These are phyloP conservation scores for Elaeis guineensis DNA, from an alignment of 176 grass and related monocot species.

Conservation along the genomic window DNA sequence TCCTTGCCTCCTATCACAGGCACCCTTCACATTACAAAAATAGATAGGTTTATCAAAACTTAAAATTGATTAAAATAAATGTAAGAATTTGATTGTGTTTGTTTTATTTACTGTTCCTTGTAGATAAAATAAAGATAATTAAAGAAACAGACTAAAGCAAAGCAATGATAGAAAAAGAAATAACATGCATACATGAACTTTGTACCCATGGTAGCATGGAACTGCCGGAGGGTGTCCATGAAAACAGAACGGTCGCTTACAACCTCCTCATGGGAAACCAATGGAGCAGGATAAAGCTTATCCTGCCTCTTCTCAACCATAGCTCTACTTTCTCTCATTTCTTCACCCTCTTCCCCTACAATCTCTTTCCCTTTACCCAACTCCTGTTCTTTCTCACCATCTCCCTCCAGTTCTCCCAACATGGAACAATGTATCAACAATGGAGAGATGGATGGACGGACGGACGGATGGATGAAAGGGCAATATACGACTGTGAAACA, in stretches of 20 bases:
- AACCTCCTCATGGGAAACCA: constrained; percentile 29
- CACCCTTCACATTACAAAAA: constrained; percentile 14
- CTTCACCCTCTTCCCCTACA: not conserved
- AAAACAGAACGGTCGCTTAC: constrained; percentile 24
- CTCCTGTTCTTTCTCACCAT: too few species aligned
- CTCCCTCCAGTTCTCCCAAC: too few species aligned
- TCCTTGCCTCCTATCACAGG: constrained; percentile 62
- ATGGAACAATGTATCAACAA: too few species aligned
- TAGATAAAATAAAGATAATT: too few species aligned
- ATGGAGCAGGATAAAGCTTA: constrained; percentile 32
- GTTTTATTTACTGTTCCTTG: too few species aligned
- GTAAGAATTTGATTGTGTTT: too few species aligned
- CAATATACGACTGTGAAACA: too few species aligned
- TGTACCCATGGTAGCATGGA: constrained; percentile 37
- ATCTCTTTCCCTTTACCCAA: too few species aligned
- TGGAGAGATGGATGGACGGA: too few species aligned
- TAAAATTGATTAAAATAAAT: too few species aligned
- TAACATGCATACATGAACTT: constrained; percentile 35
- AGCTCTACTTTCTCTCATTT: too few species aligned
- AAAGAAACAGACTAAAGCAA: not conserved
- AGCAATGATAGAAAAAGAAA: not conserved
- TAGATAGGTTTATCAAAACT: not conserved
- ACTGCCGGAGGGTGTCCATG: constrained; percentile 39
- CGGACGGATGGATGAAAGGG: too few species aligned
- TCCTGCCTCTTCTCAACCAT: not conserved